Base-by-base conservation (phyloP, 345 rosid genomes). In the Salix udensis region DNA sequence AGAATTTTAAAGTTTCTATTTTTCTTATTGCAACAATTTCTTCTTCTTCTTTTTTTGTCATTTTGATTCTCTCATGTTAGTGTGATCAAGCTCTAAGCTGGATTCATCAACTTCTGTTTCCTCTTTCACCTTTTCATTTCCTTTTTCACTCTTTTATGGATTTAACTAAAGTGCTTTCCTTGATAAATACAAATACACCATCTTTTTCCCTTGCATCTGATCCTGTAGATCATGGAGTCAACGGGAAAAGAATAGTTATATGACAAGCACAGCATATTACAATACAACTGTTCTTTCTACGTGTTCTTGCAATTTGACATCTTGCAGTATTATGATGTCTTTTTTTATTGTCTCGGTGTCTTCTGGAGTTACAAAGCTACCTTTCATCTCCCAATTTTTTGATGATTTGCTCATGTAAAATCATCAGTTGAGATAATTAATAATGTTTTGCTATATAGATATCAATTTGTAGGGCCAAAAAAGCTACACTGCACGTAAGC, bases 391-490 rank as follows among this genome's bases (percentile, higher is more conserved):
- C 21, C 94, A 92, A 0, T 76, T 83, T 7, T 86, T 92, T 15
- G 94, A 91, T 53, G 93, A 94, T 82, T 80, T 91, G 36, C 81
- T 92, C 31, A 82, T 89, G 90, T 91, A 72, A 91, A 67, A 34
- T 34, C 39, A 26, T 58, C 70, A 37, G 36, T 16, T 73, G 42
- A 13, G 9, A 73, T 10, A 4, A 58, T 23, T 10, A 23, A 58
- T 23, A 0, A 1, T 58, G 62, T 12, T 58, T 40, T 9, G 28
- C 62, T 9, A 9, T 23, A 4, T 10, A 10, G 26, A 53, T 7
- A 5, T 7, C 79, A 39, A 23, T 28, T 62, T 48, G 66, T 36
- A 24, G 2, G 23, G 53, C 21, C 2, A 58, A 72, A 53, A 53
- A 28, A 34, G 64, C 65, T 31, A 11, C n/a, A 15, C 28, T 19